Base-by-base conservation (phyloP, 2,329 filamentous ascomycete species). In the Thielaviopsis populi region DNA sequence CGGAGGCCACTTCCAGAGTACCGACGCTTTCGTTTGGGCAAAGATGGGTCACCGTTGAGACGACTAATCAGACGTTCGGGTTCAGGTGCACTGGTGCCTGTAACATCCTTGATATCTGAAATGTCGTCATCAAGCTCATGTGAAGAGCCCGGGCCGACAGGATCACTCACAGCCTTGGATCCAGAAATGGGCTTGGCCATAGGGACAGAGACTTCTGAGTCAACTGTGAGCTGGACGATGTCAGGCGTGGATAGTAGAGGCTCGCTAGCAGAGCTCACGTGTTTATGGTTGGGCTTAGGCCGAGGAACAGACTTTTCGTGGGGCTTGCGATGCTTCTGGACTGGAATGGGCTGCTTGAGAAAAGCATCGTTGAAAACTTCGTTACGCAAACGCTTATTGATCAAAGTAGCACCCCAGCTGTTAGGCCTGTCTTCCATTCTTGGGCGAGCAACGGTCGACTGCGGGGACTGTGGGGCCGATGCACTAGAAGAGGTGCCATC, bases 301-400 rank as follows among this genome's bases (percentile, higher is more conserved):
- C 80, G 78, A 37, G 86, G 80, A 41, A 91, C 77, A 13, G 82
- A 80, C 63, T 87, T 80, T 69, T 87, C 83, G 50, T 85, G 82
- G 66, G 87, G 87, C 67, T 83, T 82, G 40, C 87, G 85, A 66
- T 91, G 86, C 67, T 87, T 86, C 69, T 91, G 89, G 69, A 86
- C 77, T n/a, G 89, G 86, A 66, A 96, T 88, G 0, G 88, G 85
- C 62, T 91, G 87, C 66, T 91, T 89, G 53, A 90, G 78, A 70
- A 96, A 96, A 0, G 92, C 92, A 71, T 96, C 91, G 46, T 91
- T 89, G 70, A 96, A 87, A 0, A 96, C 91, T 72, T 95, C 89
- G 71, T 95, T 92, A 66, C 91, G 86, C 46, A 97, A 75, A 66
- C 86, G 84, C 69, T 88, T 87, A 72, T 97, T 97, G 65, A 96